Percentiles rank a stretch among this genome's conserved stretches.
Evolutionary conservation across 2,329 filamentous ascomycete species (phyloP).

Genomic region (Zymoseptoria ardabiliae): DNA sequence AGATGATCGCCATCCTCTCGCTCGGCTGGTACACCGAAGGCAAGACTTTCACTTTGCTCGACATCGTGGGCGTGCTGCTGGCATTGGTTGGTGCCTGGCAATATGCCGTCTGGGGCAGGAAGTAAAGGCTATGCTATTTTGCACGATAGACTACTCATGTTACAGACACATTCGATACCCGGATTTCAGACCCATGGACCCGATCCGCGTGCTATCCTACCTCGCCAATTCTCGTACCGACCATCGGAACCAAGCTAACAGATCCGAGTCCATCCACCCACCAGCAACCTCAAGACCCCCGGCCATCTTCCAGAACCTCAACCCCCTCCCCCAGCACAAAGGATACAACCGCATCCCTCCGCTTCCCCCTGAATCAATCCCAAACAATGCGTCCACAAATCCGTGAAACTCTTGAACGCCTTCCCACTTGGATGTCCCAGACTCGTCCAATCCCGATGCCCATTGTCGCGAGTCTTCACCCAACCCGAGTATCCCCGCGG

Average conservation of each 20-base stretch:
- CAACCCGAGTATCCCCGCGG: not conserved
- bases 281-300: too few species aligned
- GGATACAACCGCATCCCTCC: not conserved
- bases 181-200: not conserved
- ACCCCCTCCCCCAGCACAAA: not conserved
- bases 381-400: not conserved
- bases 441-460: not conserved
- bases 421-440: not conserved
- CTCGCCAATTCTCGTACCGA: not conserved
- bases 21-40: conserved; percentile 7
- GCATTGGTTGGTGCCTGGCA: conserved; percentile 4
- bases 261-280: too few species aligned
- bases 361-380: not conserved
- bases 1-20: conserved; percentile 4
- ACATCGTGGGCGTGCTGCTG: conserved; percentile 2
- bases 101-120: not conserved
- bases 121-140: not conserved
- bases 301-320: not conserved
- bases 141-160: not conserved
- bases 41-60: conserved; percentile 3
- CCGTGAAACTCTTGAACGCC: not conserved
- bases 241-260: not conserved
- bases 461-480: not conserved
- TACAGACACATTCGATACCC: not conserved
- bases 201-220: not conserved